A percentile compares a stretch with the other conserved stretches of the same genome.
These are phyloP conservation scores for Corylus americana DNA, from an alignment of 306 rosid genomes.

Conservation along the genomic window DNA sequence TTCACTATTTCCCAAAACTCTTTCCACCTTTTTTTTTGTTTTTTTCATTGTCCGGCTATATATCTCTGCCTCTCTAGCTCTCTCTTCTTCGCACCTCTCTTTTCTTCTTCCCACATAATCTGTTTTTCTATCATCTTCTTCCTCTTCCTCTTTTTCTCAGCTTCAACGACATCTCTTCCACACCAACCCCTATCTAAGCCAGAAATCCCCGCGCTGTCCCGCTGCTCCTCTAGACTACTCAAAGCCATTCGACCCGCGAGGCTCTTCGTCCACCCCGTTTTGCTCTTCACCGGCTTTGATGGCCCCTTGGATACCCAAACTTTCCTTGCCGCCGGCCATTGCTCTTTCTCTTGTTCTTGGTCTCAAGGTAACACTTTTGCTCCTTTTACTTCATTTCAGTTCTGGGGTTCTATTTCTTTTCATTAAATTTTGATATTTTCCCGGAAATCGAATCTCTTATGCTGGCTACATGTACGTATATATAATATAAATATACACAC, in stretches of 20 bases:
- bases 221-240: constrained; percentile 33
- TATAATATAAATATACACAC: not conserved
- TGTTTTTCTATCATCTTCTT: not conserved
- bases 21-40: too few relatives aligned
- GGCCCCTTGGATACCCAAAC: constrained; percentile 72
- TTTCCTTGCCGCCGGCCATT: constrained; percentile 76
- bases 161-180: constrained; percentile 38
- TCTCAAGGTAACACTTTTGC: constrained; percentile 55
- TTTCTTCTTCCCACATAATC: too few relatives aligned
- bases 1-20: too few relatives aligned
- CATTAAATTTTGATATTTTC: not conserved
- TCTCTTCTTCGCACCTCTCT: too few relatives aligned
- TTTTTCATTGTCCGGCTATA: too few relatives aligned
- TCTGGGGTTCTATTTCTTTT: constrained; percentile 14
- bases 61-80: too few relatives aligned
- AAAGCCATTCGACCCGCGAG: constrained; percentile 39
- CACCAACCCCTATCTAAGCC: constrained; percentile 35
- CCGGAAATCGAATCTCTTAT: not conserved
- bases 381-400: not conserved
- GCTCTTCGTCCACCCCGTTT: constrained; percentile 58
- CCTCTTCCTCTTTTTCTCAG: constrained; percentile 36
- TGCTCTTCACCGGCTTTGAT: constrained; percentile 52
- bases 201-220: constrained; percentile 27
- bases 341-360: constrained; percentile 91
- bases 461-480: not conserved